Evolutionary conservation across 805 yeast species (phyloP), one percentile per base, ranked within the genome.

Genomic region (Barnettozyma vustinii): DNA sequence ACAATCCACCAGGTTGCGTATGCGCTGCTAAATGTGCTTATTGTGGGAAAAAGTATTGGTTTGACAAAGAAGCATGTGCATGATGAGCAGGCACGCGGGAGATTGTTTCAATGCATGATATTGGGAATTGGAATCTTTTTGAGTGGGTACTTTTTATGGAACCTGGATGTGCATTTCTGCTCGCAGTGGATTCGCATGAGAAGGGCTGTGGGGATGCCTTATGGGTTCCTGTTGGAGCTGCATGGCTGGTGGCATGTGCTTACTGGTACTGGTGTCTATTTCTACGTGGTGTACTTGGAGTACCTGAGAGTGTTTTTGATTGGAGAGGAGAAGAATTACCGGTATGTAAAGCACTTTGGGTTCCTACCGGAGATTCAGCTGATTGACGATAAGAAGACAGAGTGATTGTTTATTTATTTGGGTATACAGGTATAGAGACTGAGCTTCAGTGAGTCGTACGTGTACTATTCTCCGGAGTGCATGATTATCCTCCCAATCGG

Each of bases 181-280:
- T 56, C 70, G 15, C 64, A 65, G 21, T 82, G 87, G 66, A 75
- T 81, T 37, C 51, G 66, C 7, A 60, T 79, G 15, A 77, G 97
- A 64, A 76, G 94, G 51, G 56, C 68, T 4, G 64, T 81, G 13
- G 96, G 97, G 3, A 76, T 85, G 69, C 97, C 97, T 2, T 77
- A 84, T 46, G 98, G 98, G 1, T 77, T 89, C 52, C 55, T 92
- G 4, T 71, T 92, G 33, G 98, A 92, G 66, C 85, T 96, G 26
- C 98, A 92, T 61, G 96, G 96, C 21, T 92, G 97, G 97, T 92
- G 98, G 98, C 98, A 92, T 63, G 69, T 87, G 10, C 74, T 87
- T 54, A 87, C 94, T 0, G 96, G 96, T 0, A 70, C 81, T 19
- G 96, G 97, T 2, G 94, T 92, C 10, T 92, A 92, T 66, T 84